These are phyloP conservation scores for Xanthoceras sorbifolium DNA, from an alignment of 345 rosid species.

Conservation along the genomic window DNA sequence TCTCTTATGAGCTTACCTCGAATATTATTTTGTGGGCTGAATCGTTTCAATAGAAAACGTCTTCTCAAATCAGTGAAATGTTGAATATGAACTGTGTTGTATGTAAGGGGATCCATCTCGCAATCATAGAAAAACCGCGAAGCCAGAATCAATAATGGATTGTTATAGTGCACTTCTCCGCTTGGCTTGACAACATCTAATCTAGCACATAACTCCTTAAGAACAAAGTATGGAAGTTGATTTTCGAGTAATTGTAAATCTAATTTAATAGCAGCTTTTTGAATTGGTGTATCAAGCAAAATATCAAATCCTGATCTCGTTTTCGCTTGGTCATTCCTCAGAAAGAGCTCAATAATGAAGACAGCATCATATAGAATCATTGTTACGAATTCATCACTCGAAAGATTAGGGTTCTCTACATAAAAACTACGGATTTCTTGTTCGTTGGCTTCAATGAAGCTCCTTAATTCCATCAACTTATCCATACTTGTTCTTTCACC, in stretches of 20 bases:
- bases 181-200: background rate
- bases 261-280: background rate
- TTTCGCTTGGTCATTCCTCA: background rate
- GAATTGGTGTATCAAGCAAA: background rate
- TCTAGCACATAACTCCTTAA: background rate
- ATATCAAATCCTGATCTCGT: background rate
- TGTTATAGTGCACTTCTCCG: no score
- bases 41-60: background rate
- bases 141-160: background rate
- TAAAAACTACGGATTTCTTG: conserved; percentile 1
- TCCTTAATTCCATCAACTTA: background rate
- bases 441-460: background rate
- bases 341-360: conserved; percentile 23
- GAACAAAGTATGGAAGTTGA: conserved; percentile 22
- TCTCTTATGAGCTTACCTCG: no score
- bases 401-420: background rate
- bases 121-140: background rate
- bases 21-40: no score
- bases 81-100: background rate
- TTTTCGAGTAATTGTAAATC: conserved; percentile 16
- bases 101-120: no score
- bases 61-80: background rate
- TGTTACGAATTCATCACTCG: background rate
- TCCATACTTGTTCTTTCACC: background rate
- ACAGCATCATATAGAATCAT: conserved; percentile 15